phyloP scores from a whole-genome alignment of 805 yeast genomes.

The Cyberlindnera euphorbiiphila region DNA sequence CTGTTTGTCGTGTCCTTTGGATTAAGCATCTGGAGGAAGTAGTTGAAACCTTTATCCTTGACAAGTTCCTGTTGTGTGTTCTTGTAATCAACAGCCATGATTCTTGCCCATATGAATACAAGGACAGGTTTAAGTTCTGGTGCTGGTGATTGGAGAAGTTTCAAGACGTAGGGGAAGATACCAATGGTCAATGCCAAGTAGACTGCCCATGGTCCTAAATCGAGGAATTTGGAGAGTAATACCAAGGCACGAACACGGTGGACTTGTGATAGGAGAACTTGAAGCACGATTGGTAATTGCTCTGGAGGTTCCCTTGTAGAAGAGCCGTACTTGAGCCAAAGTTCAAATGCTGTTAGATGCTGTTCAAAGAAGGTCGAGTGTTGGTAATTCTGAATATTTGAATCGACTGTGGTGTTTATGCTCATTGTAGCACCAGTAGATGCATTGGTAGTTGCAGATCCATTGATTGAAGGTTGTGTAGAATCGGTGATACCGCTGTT shows the following conservation, averaged over 20 bases:
- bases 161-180: constrained; percentile 90
- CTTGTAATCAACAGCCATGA: constrained; percentile 90
- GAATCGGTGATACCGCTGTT: no score
- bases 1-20: constrained; percentile 31
- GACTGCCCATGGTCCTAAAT: constrained; percentile 97
- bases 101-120: constrained; percentile 96
- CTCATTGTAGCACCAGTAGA: neutral
- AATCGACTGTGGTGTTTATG: constrained; percentile 5
- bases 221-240: constrained; percentile 78
- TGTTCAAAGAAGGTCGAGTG: constrained; percentile 95
- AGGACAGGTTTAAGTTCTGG: constrained; percentile 91
- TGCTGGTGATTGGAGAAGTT: constrained; percentile 89
- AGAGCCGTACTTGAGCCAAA: constrained; percentile 91
- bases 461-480: no score
- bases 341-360: constrained; percentile 91
- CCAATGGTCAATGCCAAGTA: constrained; percentile 90
- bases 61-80: constrained; percentile 89
- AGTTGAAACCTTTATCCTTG: constrained; percentile 85
- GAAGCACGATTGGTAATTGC: constrained; percentile 90
- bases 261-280: constrained; percentile 88
- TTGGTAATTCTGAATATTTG: constrained; percentile 52
- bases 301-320: constrained; percentile 86
- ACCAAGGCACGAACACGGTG: constrained; percentile 89
- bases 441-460: neutral
- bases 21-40: constrained; percentile 76